These are phyloP conservation scores for Gnomoniopsis smithogilvyi DNA, from an alignment of 2,329 filamentous ascomycete species.

Conservation along the genomic window DNA sequence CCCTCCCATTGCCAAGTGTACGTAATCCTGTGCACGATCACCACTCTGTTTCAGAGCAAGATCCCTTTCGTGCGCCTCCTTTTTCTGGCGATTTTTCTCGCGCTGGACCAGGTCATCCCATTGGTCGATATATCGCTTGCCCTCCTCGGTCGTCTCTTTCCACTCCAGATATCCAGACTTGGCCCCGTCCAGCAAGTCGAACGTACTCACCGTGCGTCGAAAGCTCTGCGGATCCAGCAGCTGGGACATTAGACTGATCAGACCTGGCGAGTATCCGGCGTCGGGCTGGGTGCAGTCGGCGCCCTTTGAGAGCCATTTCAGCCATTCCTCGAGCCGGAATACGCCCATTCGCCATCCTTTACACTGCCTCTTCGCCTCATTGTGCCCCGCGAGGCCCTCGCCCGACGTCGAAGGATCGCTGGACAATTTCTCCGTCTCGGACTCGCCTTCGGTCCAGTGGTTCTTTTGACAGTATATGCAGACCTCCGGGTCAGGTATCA, in stretches of 20 bases:
- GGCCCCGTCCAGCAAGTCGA: background rate
- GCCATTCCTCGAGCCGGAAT: constrained; percentile 18
- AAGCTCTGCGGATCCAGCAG: background rate
- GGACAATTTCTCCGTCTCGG: too few species aligned
- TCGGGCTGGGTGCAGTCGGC: background rate
- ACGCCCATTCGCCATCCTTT: background rate
- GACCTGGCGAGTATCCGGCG: constrained; percentile 12
- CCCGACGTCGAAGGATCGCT: too few species aligned
- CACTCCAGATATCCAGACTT: constrained; percentile 1
- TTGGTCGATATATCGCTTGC: constrained; percentile 8
- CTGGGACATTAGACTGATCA: constrained; percentile 15
- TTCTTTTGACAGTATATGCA: constrained; percentile 28
- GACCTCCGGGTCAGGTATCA: constrained; percentile 25
- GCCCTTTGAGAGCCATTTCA: constrained; percentile 22
- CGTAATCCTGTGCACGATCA: constrained; percentile 18
- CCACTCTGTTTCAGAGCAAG: constrained; percentile 19
- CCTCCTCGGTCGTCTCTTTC: background rate
- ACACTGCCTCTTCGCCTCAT: too few species aligned
- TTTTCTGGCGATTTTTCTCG: constrained; percentile 3
- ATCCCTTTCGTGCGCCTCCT: background rate
- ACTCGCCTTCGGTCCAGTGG: constrained; percentile 15
- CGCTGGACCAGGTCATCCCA: constrained; percentile 13
- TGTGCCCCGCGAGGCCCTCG: too few species aligned
- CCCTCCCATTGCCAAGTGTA: background rate
- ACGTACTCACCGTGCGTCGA: background rate